Base-by-base conservation (phyloP, 345 rosid genomes). In the Atalantia buxifolia region DNA sequence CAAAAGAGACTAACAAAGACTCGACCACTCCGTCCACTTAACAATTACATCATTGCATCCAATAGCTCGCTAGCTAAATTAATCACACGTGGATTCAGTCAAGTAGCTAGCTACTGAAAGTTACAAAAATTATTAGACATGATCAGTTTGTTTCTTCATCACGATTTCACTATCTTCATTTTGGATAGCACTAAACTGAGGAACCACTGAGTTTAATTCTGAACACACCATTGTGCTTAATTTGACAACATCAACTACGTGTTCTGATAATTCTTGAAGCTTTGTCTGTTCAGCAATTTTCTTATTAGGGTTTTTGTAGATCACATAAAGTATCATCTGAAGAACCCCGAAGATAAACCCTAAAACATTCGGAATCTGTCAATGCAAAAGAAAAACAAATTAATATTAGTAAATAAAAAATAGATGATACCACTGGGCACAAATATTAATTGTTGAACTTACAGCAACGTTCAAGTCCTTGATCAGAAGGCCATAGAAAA, bases 321-420 rank as follows among this genome's bases (percentile, higher is more conserved):
- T 82, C 81, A 87, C 55, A 69, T 92, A 97, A 55, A 97, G 98
- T 38, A 86, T 28, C 95, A 92, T 94, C 31, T 94, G 98, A 68
- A 89, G 63, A 9, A 91, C 70, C 2, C 98, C 99, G 13, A 93
- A 91, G 55, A 84, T 16, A 53, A 97, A 92, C 7, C 99, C 99
- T 59, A 94, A 59, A 16, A 93, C 82, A 50, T 94, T 97, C 55
- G 98, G 98, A 64, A 97, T 66, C 98, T 94, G 89, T 35, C 1
- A 6, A 75, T 27, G 13, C 21, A 40, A 27, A 72, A n/a, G 7
- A 40, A 25, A 25, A 61, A 0, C 0, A 25, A 40, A 13, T 27
- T 35, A 6, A 6, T 71, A 45, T 22, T 55, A 64, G 21, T 9
- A 38, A 13, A 22, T 40, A 4, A 10, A 66, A 67, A 35, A 1